phyloP scores from a whole-genome alignment of 2,329 filamentous ascomycete genomes.

The Fusarium sp. region DNA sequence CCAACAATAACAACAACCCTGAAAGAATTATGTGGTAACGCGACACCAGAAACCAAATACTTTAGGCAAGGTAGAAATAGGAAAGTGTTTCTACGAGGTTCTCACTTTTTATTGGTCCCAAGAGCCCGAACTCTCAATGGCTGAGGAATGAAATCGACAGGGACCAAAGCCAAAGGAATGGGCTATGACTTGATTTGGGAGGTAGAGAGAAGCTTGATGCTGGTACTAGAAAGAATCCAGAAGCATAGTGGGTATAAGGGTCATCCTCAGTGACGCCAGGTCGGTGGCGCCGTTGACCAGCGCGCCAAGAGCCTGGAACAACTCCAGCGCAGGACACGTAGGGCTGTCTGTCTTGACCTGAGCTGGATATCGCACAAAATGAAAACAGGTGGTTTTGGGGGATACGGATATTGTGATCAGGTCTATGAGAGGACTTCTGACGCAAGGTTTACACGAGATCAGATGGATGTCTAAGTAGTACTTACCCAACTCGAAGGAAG shows the following conservation, averaged over 20 bases:
- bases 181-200: conserved; percentile 25
- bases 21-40: conserved; percentile 8
- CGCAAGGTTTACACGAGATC: conserved; percentile 15
- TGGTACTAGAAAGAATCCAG: conserved; percentile 35
- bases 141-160: conserved; percentile 39
- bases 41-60: conserved; percentile 10
- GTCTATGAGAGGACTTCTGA: background rate
- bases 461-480: no score
- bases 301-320: conserved; percentile 21
- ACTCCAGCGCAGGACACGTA: conserved; percentile 9
- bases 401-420: no score
- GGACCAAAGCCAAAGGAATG: conserved; percentile 18
- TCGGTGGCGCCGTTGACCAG: conserved; percentile 34
- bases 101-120: conserved; percentile 5
- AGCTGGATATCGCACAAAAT: background rate
- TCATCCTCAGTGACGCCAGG: conserved; percentile 19
- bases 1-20: conserved; percentile 8
- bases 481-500: no score
- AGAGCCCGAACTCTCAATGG: conserved; percentile 4
- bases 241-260: conserved; percentile 32
- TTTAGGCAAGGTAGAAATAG: background rate
- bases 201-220: conserved; percentile 19
- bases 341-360: conserved; percentile 8
- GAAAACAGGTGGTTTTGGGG: background rate
- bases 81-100: conserved; percentile 7